Conservation (phyloP, 768 basidiomycete genomes). For the Hypholoma sublateritium region DNA sequence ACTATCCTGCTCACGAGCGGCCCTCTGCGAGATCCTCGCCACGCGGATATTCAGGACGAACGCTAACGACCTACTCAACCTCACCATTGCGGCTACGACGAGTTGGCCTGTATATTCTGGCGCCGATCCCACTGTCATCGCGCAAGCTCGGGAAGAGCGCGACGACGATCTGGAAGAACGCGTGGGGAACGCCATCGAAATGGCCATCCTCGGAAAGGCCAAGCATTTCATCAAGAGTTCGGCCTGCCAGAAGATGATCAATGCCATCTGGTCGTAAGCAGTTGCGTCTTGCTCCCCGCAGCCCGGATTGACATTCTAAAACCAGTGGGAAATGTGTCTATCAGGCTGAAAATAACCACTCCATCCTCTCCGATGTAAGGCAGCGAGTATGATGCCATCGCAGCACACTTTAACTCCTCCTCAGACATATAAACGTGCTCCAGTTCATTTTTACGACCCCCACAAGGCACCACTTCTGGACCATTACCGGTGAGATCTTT, state of each 20-base stretch:
- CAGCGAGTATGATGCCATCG: background rate
- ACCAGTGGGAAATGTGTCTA: constrained; percentile 89
- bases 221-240: constrained; percentile 89
- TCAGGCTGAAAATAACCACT: constrained; percentile 82
- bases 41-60: constrained; percentile 74
- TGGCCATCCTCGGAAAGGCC: constrained; percentile 85
- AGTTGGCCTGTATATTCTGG: constrained; percentile 82
- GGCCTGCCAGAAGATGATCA: constrained; percentile 88
- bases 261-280: constrained; percentile 74
- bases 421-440: constrained; percentile 90
- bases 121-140: constrained; percentile 58
- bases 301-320: constrained; percentile 6
- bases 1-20: constrained; percentile 73
- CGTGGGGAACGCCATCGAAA: constrained; percentile 90
- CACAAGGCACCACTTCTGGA: constrained; percentile 92
- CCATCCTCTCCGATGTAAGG: constrained; percentile 85
- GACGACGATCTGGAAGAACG: constrained; percentile 75
- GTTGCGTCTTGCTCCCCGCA: background rate
- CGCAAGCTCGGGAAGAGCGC: constrained; percentile 58
- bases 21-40: constrained; percentile 89
- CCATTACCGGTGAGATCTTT: constrained; percentile 75
- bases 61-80: constrained; percentile 64
- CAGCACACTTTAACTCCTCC: background rate
- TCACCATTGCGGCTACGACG: constrained; percentile 72
- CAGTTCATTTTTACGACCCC: constrained; percentile 93